Conservation (phyloP, 2,329 filamentous ascomycete species). For the Monosporascus sp. region DNA sequence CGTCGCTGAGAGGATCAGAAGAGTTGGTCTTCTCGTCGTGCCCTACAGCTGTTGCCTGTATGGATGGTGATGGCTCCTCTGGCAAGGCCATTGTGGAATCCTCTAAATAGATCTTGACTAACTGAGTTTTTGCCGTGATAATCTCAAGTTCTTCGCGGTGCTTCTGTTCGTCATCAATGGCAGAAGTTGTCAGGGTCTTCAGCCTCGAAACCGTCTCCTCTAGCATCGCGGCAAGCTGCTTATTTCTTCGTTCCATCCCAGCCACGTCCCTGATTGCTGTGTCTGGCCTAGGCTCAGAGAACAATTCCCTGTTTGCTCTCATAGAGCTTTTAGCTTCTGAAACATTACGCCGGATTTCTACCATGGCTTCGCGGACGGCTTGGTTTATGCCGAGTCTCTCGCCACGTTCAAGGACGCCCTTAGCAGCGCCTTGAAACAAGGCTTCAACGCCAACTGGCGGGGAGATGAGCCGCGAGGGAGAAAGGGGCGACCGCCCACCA, state of each 20-base stretch:
- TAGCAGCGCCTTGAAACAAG: conserved; percentile 71
- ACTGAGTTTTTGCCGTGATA: conserved; percentile 58
- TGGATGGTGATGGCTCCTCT: conserved; percentile 24
- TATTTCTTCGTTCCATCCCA: conserved; percentile 60
- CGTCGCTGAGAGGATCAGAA: conserved; percentile 17
- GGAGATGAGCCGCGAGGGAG: conserved; percentile 45
- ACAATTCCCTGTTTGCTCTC: conserved; percentile 31
- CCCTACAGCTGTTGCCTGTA: conserved; percentile 2
- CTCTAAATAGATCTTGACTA: conserved; percentile 58
- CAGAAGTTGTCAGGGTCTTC: conserved; percentile 51
- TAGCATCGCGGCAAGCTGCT: conserved; percentile 62
- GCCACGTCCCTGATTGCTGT: conserved; percentile 35
- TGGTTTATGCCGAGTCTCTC: conserved; percentile 77
- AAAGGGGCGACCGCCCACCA: conserved; percentile 41
- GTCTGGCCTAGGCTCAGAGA: conserved; percentile 27
- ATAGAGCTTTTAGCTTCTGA: conserved; percentile 50
- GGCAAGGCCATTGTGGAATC: conserved; percentile 51
- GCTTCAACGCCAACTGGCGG: conserved; percentile 60
- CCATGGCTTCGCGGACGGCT: conserved; percentile 74
- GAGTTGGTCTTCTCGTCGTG: conserved; percentile 6
- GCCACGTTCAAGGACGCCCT: conserved; percentile 66
- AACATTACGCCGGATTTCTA: conserved; percentile 73
- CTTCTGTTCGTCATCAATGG: conserved; percentile 43
- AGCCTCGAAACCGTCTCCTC: conserved; percentile 61
- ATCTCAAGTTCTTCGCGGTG: conserved; percentile 52